Evolutionary conservation across 1,284 basidiomycete genomes (phyloP).

Genomic region (Trametes hirsuta): DNA sequence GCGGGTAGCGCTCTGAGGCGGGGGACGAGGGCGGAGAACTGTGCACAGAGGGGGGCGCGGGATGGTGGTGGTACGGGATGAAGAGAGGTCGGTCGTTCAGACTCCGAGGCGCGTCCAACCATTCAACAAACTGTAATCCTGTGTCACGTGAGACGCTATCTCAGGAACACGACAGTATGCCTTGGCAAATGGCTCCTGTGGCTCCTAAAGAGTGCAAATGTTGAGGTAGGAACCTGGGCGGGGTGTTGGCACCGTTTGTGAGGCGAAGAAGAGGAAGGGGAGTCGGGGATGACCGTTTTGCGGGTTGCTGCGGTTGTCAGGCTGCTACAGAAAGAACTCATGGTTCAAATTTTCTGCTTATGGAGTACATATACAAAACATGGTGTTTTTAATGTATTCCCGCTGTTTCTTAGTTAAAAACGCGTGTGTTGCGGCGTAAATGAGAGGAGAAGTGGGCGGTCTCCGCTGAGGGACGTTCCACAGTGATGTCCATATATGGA

Average conservation of each 20-base stretch:
- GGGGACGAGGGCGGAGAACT: conserved; percentile 26
- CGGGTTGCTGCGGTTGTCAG: conserved; percentile 20
- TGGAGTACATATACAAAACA: neutral
- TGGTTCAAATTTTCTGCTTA: conserved; percentile 18
- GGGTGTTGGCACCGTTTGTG: conserved; percentile 2
- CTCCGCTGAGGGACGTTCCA: conserved; percentile 35
- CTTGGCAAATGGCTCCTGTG: conserved; percentile 17
- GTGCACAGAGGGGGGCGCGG: conserved; percentile 31
- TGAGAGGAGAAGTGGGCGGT: conserved; percentile 16
- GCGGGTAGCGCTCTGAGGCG: conserved; percentile 28
- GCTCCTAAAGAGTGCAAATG: conserved; percentile 7
- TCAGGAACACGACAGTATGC: conserved; percentile 23
- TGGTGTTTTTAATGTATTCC: neutral
- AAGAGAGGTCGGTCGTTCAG: conserved; percentile 49
- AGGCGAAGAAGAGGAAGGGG: conserved; percentile 8
- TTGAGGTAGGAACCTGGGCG: conserved; percentile 13
- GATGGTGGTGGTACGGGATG: conserved; percentile 55
- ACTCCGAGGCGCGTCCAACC: conserved; percentile 58
- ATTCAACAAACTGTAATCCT: conserved; percentile 53
- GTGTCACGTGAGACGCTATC: conserved; percentile 42
- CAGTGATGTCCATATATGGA: conserved; percentile 41
- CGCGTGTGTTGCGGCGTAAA: conserved; percentile 2
- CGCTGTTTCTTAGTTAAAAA: neutral
- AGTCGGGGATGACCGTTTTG: conserved; percentile 13
- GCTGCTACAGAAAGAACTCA: conserved; percentile 2